These are phyloP conservation scores for Pythium aphanidermatum DNA, from an alignment of 352 stramenopile genomes.

Conservation along the genomic window DNA sequence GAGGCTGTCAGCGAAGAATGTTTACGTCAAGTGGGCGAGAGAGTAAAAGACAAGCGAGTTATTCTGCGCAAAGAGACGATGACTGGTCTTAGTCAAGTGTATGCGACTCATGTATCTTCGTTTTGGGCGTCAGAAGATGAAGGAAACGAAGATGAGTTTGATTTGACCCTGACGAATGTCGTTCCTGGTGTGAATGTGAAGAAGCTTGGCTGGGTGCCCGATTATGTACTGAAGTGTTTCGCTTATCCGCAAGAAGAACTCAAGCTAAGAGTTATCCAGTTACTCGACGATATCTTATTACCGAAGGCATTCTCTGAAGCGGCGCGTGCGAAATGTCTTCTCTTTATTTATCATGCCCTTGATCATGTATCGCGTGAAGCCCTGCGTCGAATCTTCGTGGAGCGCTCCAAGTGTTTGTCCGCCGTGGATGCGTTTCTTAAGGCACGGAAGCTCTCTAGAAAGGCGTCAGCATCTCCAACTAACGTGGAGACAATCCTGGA, in stretches of 20 bases:
- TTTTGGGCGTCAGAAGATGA: constrained; percentile 34
- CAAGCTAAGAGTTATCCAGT: constrained; percentile 71
- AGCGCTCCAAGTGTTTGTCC: constrained; percentile 44
- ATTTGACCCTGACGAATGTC: constrained; percentile 17
- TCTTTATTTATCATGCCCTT: constrained; percentile 70
- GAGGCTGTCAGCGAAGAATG: constrained; percentile 60
- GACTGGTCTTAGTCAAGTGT: constrained; percentile 83
- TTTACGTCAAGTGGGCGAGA: constrained; percentile 68
- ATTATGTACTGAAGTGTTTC: constrained; percentile 84
- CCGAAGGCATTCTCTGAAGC: constrained; percentile 53
- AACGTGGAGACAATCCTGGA: constrained; percentile 15
- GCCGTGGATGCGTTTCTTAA: constrained; percentile 33
- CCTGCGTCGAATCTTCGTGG: constrained; percentile 55
- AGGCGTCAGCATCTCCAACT: constrained; percentile 7
- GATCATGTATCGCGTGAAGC: constrained; percentile 64
- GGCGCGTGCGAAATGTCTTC: constrained; percentile 50
- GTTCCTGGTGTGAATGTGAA: constrained; percentile 35
- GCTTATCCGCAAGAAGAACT: constrained; percentile 81
- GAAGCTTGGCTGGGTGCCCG: constrained; percentile 78
- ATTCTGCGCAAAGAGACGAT: constrained; percentile 80
- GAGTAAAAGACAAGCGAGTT: constrained; percentile 87
- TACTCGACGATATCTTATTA: constrained; percentile 81
- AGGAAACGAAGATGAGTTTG: constrained; percentile 18
- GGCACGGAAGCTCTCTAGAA: constrained; percentile 40
- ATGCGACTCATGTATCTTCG: constrained; percentile 56